Evolutionary conservation across 148 eudicot species (phyloP).

Genomic region (Selenicereus undatus): DNA sequence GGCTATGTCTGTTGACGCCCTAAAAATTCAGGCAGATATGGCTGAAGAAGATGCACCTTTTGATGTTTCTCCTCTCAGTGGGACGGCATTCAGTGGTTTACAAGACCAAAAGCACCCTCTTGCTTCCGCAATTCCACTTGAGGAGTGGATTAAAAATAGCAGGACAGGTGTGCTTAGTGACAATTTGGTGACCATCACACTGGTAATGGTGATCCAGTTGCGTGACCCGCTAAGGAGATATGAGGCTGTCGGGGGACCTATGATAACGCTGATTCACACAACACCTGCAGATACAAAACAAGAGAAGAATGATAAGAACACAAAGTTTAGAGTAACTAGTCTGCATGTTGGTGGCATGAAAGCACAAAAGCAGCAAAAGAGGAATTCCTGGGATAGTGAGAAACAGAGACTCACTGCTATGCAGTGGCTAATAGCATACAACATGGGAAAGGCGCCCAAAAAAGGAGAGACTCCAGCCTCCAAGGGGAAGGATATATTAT

Average conservation of each 20-base stretch:
- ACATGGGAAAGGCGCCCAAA: conserved; percentile 58
- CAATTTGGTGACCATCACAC: conserved; percentile 28
- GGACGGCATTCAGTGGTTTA: conserved; percentile 17
- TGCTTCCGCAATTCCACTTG: conserved; percentile 57
- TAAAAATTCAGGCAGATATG: conserved; percentile 78
- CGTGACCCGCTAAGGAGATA: conserved; percentile 83
- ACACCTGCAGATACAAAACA: conserved; percentile 24
- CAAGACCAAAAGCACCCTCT: conserved; percentile 35
- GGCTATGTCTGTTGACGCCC: conserved; percentile 69
- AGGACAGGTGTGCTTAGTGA: background rate
- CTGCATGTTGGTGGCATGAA: conserved; percentile 77
- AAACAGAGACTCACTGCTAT: conserved; percentile 83
- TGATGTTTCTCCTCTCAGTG: conserved; percentile 67
- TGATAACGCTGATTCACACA: conserved; percentile 59
- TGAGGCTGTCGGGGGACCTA: conserved; percentile 86
- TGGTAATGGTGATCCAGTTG: conserved; percentile 51
- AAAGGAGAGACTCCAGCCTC: conserved; percentile 34
- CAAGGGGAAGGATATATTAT: conserved; percentile 56
- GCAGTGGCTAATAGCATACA: conserved; percentile 85
- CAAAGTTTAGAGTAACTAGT: conserved; percentile 53
- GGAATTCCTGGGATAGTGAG: conserved; percentile 72
- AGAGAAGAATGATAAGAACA: conserved; percentile 32
- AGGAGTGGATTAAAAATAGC: conserved; percentile 59
- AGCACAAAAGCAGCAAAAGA: conserved; percentile 47
- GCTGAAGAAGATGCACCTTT: conserved; percentile 80